phyloP scores from a whole-genome alignment of 805 yeast species.

The Zygosaccharomyces siamensis region DNA sequence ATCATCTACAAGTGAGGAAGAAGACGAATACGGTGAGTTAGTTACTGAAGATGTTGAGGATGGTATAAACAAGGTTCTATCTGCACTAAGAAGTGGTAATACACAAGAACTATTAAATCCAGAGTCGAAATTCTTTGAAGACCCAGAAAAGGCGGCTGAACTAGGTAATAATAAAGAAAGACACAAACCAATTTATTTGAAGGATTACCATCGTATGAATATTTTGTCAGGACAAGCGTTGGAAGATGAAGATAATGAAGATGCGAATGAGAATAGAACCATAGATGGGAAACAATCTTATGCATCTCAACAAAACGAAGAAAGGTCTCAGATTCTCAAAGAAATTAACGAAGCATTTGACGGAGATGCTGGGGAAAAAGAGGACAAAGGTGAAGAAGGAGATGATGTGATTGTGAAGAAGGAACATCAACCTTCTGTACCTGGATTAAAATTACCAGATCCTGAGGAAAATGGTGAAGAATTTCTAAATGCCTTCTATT shows the following conservation, averaged over 20 bases:
- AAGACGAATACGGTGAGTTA: constrained; percentile 87
- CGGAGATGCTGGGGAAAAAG: constrained; percentile 42
- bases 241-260: constrained; percentile 48
- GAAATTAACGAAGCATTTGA: constrained; percentile 71
- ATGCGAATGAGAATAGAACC: constrained; percentile 41
- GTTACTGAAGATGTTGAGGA: constrained; percentile 80
- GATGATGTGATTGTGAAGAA: constrained; percentile 58
- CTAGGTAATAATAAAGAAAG: constrained; percentile 32
- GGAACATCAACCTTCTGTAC: constrained; percentile 34
- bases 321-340: constrained; percentile 62
- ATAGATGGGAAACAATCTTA: constrained; percentile 52
- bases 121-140: constrained; percentile 68
- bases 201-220: constrained; percentile 87
- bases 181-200: constrained; percentile 76
- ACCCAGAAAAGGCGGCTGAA: constrained; percentile 44
- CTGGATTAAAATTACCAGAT: constrained; percentile 49
- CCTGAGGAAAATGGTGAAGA: constrained; percentile 58
- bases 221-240: constrained; percentile 61
- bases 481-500: constrained; percentile 69
- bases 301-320: constrained; percentile 69
- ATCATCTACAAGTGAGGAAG: constrained; percentile 47
- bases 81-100: constrained; percentile 66
- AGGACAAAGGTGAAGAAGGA: constrained; percentile 41
- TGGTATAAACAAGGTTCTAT: constrained; percentile 68
- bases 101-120: constrained; percentile 55